Conservation (phyloP, 768 basidiomycete species). For the Panaeolus cyanescens region DNA sequence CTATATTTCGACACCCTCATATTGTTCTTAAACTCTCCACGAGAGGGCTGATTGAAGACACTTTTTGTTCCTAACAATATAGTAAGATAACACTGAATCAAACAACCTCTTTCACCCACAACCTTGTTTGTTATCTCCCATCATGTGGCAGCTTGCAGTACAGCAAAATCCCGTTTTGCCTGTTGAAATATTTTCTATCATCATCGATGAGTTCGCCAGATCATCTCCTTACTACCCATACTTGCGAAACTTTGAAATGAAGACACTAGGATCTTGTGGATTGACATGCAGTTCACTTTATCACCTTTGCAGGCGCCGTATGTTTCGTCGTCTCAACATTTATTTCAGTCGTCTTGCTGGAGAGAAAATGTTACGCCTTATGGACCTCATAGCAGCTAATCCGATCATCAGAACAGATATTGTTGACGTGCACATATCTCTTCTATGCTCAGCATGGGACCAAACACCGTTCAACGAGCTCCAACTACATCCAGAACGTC, state of each 20-base stretch:
- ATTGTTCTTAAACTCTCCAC: no score
- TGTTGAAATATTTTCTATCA: neutral
- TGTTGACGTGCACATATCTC: neutral
- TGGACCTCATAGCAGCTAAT: neutral
- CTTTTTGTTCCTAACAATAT: no score
- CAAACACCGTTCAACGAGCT: neutral
- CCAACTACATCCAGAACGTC: neutral
- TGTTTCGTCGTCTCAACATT: neutral
- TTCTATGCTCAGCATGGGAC: neutral
- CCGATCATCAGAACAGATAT: neutral
- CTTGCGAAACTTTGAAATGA: no score
- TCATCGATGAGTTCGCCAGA: neutral
- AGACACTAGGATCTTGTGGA: neutral
- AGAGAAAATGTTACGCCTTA: neutral
- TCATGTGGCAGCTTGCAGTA: no score
- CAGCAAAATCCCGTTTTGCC: neutral
- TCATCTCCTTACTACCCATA: no score
- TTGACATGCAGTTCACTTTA: neutral
- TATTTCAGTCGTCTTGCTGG: neutral
- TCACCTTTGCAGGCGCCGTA: neutral
- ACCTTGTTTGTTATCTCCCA: no score
- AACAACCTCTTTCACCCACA: no score
- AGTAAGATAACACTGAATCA: no score
- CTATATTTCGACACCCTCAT: no score
- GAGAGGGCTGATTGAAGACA: neutral